phyloP scores from a whole-genome alignment of 164 flowering plant genomes.

The Stephania cephalantha region DNA sequence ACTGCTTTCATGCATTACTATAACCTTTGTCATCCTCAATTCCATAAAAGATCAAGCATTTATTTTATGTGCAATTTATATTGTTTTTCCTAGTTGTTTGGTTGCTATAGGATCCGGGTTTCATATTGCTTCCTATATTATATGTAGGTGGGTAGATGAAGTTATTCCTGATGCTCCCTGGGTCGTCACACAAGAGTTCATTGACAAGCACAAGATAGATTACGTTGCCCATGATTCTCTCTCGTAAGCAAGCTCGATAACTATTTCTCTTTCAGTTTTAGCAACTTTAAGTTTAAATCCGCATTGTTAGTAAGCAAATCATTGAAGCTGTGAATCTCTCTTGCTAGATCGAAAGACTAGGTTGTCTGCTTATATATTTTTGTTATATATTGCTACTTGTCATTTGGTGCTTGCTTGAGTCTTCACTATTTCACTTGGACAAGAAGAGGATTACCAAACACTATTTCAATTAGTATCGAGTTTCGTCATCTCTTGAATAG shows the following conservation, averaged over 20 bases:
- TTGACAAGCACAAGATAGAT: slow-evolving; percentile 84
- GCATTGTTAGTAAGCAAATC: neutral
- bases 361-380: no score
- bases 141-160: slow-evolving; percentile 95
- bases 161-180: slow-evolving; percentile 99
- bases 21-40: neutral
- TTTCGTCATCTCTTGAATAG: no score
- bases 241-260: slow-evolving; percentile 73
- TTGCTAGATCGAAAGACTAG: no score
- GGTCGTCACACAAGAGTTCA: slow-evolving; percentile 75
- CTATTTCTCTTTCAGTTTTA: slow-evolving; percentile 8
- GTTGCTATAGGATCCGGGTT: neutral
- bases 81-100: neutral
- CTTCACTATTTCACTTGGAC: no score
- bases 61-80: no score
- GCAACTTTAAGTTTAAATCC: neutral
- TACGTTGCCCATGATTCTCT: slow-evolving; percentile 96
- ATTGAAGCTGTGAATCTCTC: no score
- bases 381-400: no score
- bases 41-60: neutral
- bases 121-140: neutral
- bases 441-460: no score
- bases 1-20: neutral
- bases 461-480: no score
- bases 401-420: no score